These are phyloP conservation scores for Rhodotorula kratochvilovae DNA, from an alignment of 768 basidiomycete species.

Conservation along the genomic window DNA sequence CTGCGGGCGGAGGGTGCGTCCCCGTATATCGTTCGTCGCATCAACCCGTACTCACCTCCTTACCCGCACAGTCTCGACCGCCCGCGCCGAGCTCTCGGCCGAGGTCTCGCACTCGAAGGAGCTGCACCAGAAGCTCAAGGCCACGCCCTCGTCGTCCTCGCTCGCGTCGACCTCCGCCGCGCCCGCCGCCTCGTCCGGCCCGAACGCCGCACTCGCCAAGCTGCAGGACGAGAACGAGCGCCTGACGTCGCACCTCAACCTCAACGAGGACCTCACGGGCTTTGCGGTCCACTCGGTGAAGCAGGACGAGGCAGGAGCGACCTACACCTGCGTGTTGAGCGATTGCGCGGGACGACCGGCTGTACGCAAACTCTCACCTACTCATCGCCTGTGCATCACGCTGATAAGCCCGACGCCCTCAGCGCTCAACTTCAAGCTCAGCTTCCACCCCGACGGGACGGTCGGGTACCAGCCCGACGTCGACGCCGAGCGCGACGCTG, in stretches of 20 bases:
- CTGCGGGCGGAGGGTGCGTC: constrained; percentile 15
- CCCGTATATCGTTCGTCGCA: neutral
- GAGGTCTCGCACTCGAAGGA: constrained; percentile 34
- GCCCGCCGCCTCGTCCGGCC: neutral
- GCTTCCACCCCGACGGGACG: constrained; percentile 18
- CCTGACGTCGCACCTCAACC: constrained; percentile 4
- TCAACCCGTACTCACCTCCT: neutral
- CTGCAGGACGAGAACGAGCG: constrained; percentile 24
- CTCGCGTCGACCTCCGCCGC: neutral
- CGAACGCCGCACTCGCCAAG: constrained; percentile 5
- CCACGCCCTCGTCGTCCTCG: neutral
- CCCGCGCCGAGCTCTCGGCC: constrained; percentile 13
- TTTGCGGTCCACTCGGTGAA: constrained; percentile 23
- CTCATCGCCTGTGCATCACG: neutral
- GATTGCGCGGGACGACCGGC: constrained; percentile 24
- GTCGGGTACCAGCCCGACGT: constrained; percentile 33
- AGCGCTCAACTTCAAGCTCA: constrained; percentile 38
- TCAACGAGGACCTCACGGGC: constrained; percentile 39
- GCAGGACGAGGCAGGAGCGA: constrained; percentile 11
- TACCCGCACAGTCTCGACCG: constrained; percentile 5
- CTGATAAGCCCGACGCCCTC: neutral
- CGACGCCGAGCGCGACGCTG: constrained; percentile 19
- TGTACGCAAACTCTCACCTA: neutral
- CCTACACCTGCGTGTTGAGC: constrained; percentile 29
- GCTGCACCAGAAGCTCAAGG: constrained; percentile 32